Percentiles rank a stretch among this genome's conserved stretches.
Evolutionary conservation across 2,329 filamentous ascomycete genomes (phyloP).

Genomic region (Fusarium liriodendri): DNA sequence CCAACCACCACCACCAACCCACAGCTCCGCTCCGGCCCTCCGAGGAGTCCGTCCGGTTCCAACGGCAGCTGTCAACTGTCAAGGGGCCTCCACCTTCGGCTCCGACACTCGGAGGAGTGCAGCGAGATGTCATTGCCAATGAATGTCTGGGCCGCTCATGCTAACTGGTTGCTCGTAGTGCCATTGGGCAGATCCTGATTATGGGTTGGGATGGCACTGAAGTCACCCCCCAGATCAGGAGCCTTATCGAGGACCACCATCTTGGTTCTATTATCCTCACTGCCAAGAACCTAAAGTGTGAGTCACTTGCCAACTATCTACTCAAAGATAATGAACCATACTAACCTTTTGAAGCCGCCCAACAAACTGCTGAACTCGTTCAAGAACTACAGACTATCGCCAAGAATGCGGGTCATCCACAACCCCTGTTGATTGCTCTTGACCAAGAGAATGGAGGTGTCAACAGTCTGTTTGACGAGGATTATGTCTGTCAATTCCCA

Average conservation of each 20-base stretch:
- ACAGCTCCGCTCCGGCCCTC: neutral
- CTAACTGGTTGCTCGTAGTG: conserved; percentile 58
- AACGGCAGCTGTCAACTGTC: neutral
- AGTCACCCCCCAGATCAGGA: conserved; percentile 84
- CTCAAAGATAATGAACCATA: conserved; percentile 15
- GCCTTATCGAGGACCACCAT: conserved; percentile 84
- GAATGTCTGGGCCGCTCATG: neutral
- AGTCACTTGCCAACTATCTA: conserved; percentile 39
- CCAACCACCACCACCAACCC: neutral
- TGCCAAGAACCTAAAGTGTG: conserved; percentile 88
- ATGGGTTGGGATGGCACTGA: conserved; percentile 90
- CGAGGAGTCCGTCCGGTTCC: neutral
- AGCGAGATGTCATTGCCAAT: neutral
- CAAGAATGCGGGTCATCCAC: conserved; percentile 87
- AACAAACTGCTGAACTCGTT: conserved; percentile 88
- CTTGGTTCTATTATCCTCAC: conserved; percentile 88
- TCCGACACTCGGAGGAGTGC: conserved; percentile 28
- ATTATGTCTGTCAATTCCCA: conserved; percentile 95
- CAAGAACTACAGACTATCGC: conserved; percentile 94
- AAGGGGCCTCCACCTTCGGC: conserved; percentile 33
- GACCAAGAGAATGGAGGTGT: conserved; percentile 99
- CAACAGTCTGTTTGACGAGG: conserved; percentile 95
- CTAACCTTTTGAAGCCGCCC: conserved; percentile 72
- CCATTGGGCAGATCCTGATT: conserved; percentile 81
- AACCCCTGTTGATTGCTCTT: conserved; percentile 88